Evolutionary conservation across 441 rosid genomes (phyloP).

Genomic region (Eruca vesicaria): DNA sequence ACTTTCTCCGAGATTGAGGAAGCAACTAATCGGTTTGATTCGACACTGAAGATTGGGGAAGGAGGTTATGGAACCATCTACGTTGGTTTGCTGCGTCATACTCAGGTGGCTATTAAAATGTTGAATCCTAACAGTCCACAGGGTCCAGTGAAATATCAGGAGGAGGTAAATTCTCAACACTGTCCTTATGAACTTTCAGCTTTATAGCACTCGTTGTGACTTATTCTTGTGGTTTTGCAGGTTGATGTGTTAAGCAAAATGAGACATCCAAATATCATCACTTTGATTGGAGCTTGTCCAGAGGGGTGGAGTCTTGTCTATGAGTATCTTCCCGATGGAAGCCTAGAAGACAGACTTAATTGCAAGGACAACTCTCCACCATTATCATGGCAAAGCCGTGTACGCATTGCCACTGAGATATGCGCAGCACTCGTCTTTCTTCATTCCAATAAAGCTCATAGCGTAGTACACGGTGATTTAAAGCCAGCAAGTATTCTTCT

Average conservation of each 20-base stretch:
- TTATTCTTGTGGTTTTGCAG: constrained; percentile 42
- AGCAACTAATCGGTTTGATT: constrained; percentile 73
- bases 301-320: constrained; percentile 85
- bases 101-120: constrained; percentile 80
- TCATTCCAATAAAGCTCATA: constrained; percentile 74
- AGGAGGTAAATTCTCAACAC: constrained; percentile 61
- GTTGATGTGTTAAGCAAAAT: constrained; percentile 83
- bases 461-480: constrained; percentile 87
- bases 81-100: constrained; percentile 62
- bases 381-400: constrained; percentile 82
- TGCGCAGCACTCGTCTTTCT: constrained; percentile 90
- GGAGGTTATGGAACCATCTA: constrained; percentile 97
- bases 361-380: constrained; percentile 82
- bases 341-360: constrained; percentile 90
- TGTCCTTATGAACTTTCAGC: neutral
- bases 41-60: constrained; percentile 80
- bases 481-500: constrained; percentile 88
- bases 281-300: constrained; percentile 90
- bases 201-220: neutral
- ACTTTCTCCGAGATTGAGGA: constrained; percentile 72
- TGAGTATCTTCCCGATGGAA: constrained; percentile 84
- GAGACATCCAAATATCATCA: constrained; percentile 91
- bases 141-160: constrained; percentile 85
- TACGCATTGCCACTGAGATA: constrained; percentile 74
- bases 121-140: constrained; percentile 73